phyloP scores from a whole-genome alignment of 345 rosid species.

The Tarenaya hassleriana region DNA sequence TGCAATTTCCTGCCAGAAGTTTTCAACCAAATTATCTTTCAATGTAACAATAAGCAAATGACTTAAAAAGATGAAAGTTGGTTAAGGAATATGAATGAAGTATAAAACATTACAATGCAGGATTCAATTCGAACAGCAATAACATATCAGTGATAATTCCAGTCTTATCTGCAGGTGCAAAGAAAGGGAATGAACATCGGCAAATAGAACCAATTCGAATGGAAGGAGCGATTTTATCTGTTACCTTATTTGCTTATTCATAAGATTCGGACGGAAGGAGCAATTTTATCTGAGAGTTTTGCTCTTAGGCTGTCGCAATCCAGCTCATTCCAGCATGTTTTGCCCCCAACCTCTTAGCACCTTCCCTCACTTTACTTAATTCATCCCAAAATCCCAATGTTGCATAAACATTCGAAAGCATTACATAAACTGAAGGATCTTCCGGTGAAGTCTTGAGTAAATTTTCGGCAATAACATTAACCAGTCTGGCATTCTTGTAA shows the following conservation, averaged over 20 bases:
- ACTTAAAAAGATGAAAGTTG: no score
- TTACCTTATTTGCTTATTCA: not conserved
- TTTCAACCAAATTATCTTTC: not conserved
- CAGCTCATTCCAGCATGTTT: conserved; percentile 64
- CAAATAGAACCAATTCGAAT: no score
- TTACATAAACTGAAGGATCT: conserved; percentile 55
- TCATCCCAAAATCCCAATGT: conserved; percentile 58
- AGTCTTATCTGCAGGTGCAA: not conserved
- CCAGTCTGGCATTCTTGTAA: conserved; percentile 42
- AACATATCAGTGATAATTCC: not conserved
- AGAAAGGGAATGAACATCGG: not conserved
- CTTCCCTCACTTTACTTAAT: conserved; percentile 48
- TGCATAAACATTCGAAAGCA: conserved; percentile 63
- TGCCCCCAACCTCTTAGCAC: conserved; percentile 38
- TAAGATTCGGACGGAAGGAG: not conserved
- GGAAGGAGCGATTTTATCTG: not conserved
- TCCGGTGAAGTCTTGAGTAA: conserved; percentile 35
- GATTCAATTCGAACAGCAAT: not conserved
- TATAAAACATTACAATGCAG: not conserved
- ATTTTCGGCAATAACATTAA: conserved; percentile 33
- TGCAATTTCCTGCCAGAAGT: not conserved
- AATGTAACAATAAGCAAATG: not conserved
- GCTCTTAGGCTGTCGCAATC: conserved; percentile 37
- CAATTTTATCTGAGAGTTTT: not conserved
- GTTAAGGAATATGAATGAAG: not conserved